Evolutionary conservation across 805 yeast species (phyloP), one percentile per base, ranked within the genome.

Genomic region (Metschnikowia shivogae): DNA sequence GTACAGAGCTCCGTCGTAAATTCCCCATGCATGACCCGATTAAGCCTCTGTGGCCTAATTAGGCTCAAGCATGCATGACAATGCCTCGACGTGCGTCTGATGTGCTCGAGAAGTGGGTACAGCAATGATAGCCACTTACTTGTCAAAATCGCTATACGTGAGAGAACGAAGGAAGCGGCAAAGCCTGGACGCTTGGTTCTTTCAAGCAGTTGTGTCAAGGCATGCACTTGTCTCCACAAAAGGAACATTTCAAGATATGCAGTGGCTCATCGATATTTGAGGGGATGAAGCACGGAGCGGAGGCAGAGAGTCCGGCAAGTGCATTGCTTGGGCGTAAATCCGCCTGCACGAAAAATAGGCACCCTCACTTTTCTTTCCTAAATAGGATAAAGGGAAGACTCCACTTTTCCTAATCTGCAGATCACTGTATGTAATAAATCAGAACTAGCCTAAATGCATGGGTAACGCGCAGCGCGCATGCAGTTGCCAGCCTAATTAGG

Each of bases 351-450:
- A 14, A 7, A 35, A 17, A 43, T 24, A 28, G 14, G 17, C 36
- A 9, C 2, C 6, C 22, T 22, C 28, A 29, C 32, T 34, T 20
- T 24, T 11, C 42, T 42, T 49, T 34, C 48, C 55, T 27, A 30
- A 42, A 14, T 31, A 28, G 49, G 53, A 20, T 44, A 51, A 49
- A 47, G 48, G n/a, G 53, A 49, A 42, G 47, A 26, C 29, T 24
- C 19, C 35, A 12, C 26, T 20, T n/a, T 22, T 28, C 28, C 19
- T 29, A 13, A 24, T 20, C 32, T 33, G 27, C 43, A 26, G 33
- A 27, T 37, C 2, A 29, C 26, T 33, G 43, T 34, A 38, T 13
- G 35, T 35, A 37, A 39, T 43, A 32, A 32, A 43, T 31, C 47
- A 45, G 30, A 11, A 43, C 38, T 19, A 37, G 49, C 30, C 9